Evolutionary conservation across 192 early-diverging fungal genomes (phyloP).

Genomic region (Entrophospora sp.): DNA sequence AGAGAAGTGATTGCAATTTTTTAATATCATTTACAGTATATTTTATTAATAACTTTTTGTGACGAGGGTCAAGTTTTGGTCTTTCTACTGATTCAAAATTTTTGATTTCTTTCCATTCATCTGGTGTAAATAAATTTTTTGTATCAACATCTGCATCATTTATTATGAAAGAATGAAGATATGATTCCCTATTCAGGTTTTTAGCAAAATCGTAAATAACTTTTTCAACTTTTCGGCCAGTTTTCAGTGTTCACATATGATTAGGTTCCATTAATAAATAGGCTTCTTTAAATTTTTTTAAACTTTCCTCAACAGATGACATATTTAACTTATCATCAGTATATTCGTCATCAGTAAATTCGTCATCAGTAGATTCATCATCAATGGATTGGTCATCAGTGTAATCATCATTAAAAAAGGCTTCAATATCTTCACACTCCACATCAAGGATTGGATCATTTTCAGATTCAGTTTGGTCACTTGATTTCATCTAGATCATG

Average conservation of each 20-base stretch:
- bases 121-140: background rate
- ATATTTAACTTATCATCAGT: too few relatives aligned
- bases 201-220: background rate
- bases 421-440: too few relatives aligned
- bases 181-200: background rate
- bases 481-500: too few relatives aligned
- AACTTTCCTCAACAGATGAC: too few relatives aligned
- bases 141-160: background rate
- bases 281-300: background rate
- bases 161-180: slow-evolving; percentile 6
- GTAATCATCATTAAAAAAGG: too few relatives aligned
- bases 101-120: background rate
- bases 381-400: too few relatives aligned
- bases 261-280: background rate
- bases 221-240: background rate
- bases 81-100: background rate
- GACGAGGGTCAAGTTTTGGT: background rate
- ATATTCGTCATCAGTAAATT: too few relatives aligned
- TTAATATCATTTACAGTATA: background rate
- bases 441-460: too few relatives aligned
- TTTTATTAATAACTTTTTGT: background rate
- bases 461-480: background rate
- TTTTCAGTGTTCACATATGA: background rate
- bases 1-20: slow-evolving; percentile 2
- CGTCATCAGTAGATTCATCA: too few relatives aligned